Conservation (phyloP, 139 green algal species). For the Coccomyxa sp. region DNA sequence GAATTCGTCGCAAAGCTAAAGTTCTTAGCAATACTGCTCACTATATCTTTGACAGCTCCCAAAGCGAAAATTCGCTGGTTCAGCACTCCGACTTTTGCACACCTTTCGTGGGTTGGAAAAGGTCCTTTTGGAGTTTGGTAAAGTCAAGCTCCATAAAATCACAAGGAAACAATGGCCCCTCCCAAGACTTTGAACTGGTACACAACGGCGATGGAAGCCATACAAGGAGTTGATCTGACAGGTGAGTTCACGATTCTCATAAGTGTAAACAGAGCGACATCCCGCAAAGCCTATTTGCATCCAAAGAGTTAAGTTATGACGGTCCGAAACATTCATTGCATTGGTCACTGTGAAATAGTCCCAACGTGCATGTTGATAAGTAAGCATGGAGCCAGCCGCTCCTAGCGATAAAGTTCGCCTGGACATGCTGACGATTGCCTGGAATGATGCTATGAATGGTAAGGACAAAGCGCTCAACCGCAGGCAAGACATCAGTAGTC, state of each 20-base stretch:
- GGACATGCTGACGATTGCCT: not conserved
- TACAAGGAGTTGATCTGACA: slow-evolving; percentile 27
- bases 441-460: not conserved
- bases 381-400: not conserved
- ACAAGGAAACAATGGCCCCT: not conserved
- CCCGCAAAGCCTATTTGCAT: not conserved
- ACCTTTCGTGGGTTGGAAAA: too few species aligned
- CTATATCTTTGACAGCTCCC: too few species aligned
- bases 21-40: too few species aligned
- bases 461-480: not conserved
- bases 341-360: not conserved
- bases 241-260: slow-evolving; percentile 29
- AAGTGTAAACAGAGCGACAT: slow-evolving; percentile 11
- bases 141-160: too few species aligned
- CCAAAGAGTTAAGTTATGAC: not conserved
- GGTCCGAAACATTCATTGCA: not conserved
- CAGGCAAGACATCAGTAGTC: slow-evolving; percentile 8
- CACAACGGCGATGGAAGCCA: slow-evolving; percentile 25
- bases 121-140: too few species aligned
- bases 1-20: too few species aligned
- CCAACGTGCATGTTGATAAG: not conserved
- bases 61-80: too few species aligned
- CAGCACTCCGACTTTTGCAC: too few species aligned
- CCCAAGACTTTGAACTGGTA: not conserved
- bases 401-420: not conserved